Conservation (phyloP, 1,139 yeast genomes). For the Yamadazyma songkhlaensis region DNA sequence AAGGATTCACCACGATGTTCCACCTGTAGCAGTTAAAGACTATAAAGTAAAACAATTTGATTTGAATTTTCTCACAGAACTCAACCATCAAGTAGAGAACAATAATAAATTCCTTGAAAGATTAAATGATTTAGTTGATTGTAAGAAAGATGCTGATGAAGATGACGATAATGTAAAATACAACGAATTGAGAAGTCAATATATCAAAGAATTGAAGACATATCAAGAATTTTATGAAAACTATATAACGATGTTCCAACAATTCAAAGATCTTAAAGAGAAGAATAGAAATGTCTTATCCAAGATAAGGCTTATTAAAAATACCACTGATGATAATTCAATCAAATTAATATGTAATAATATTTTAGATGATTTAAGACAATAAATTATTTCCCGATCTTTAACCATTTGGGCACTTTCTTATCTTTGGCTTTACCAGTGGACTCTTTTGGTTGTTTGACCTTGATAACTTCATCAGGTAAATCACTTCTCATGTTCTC, state of each 20-base stretch:
- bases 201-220: constrained; percentile 27
- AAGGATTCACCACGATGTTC: constrained; percentile 1
- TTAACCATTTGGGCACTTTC: constrained; percentile 8
- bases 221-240: constrained; percentile 31
- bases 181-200: constrained; percentile 29
- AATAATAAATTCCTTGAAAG: constrained; percentile 23
- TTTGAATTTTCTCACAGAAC: constrained; percentile 6
- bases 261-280: constrained; percentile 37
- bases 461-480: constrained; percentile 14
- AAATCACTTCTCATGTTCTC: constrained; percentile 31
- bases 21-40: constrained; percentile 1
- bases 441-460: neutral
- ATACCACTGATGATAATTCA: constrained; percentile 21
- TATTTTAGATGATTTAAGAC: constrained; percentile 19
- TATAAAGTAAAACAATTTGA: constrained; percentile 10
- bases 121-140: constrained; percentile 21
- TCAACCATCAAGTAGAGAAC: constrained; percentile 14
- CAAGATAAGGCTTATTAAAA: constrained; percentile 22
- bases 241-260: constrained; percentile 39
- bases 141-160: constrained; percentile 7
- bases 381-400: constrained; percentile 6
- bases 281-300: constrained; percentile 9
- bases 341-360: constrained; percentile 23
- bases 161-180: constrained; percentile 18
- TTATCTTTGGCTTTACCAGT: neutral